Percentiles rank a stretch among this genome's conserved stretches.
phyloP scores from a whole-genome alignment of 2,329 filamentous ascomycete species.

The Diaporthe sp. region DNA sequence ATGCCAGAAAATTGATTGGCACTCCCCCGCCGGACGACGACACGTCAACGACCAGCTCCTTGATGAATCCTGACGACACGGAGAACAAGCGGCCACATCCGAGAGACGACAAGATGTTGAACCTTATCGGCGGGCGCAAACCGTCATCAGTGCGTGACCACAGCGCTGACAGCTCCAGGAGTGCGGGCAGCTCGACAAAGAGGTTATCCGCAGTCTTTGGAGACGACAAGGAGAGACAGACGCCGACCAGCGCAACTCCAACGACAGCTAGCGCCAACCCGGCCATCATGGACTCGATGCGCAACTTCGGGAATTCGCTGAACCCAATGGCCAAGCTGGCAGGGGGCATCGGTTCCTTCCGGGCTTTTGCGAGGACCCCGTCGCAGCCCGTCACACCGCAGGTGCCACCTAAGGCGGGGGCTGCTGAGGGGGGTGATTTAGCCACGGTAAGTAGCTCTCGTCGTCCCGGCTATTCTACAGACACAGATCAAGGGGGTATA shows the following conservation, averaged over 20 bases:
- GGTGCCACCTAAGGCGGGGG: constrained; percentile 52
- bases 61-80: constrained; percentile 55
- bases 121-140: constrained; percentile 77
- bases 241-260: constrained; percentile 45
- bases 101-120: constrained; percentile 75
- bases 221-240: constrained; percentile 54
- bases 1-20: constrained; percentile 89
- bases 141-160: constrained; percentile 68
- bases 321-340: constrained; percentile 87
- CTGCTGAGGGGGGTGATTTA: constrained; percentile 65
- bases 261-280: constrained; percentile 59
- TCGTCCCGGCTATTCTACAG: not conserved
- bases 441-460: constrained; percentile 61
- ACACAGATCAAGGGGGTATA: not conserved
- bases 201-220: constrained; percentile 58
- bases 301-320: constrained; percentile 82
- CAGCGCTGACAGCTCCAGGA: constrained; percentile 80
- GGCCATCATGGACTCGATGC: constrained; percentile 82
- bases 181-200: constrained; percentile 71
- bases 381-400: constrained; percentile 53
- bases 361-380: constrained; percentile 76
- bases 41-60: constrained; percentile 67
- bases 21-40: constrained; percentile 75
- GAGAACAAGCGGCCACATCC: constrained; percentile 47
- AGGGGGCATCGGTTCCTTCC: constrained; percentile 74